These are phyloP conservation scores for Penicillium sp. DNA, from an alignment of 2,329 filamentous ascomycete genomes.

Conservation along the genomic window DNA sequence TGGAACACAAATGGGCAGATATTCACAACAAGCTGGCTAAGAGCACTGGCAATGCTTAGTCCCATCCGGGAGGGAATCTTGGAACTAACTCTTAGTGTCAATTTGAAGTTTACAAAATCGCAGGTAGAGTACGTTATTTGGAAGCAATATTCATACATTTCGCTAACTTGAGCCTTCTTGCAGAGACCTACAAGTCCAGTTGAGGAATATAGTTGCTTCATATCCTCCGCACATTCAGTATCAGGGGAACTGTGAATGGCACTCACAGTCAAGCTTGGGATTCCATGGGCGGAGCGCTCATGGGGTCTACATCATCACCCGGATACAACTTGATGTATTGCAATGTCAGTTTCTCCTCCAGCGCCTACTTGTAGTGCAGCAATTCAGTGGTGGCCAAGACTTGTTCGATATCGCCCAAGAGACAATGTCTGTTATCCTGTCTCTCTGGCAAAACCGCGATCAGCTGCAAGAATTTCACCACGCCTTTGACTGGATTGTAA, in stretches of 20 bases:
- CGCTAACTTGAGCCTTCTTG: not conserved
- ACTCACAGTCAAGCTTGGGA: not conserved
- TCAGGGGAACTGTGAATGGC: not conserved
- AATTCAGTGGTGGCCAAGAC: not conserved
- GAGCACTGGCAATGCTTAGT: not conserved
- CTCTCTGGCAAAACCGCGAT: not conserved
- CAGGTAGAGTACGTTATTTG: not conserved
- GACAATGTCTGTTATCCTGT: not conserved
- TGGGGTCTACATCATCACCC: not conserved
- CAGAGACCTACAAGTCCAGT: not conserved
- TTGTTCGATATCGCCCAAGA: constrained; percentile 1
- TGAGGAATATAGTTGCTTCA: not conserved
- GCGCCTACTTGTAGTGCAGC: not conserved
- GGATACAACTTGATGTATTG: constrained; percentile 1
- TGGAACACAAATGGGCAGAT: not conserved
- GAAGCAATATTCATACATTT: not conserved
- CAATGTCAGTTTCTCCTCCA: not conserved
- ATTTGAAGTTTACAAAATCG: not conserved
- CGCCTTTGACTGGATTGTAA: not conserved
- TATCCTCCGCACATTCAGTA: not conserved
- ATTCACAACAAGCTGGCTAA: not conserved
- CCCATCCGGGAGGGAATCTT: not conserved
- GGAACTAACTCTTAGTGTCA: not conserved
- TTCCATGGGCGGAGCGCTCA: not conserved
- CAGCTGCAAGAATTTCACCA: not conserved